These are phyloP conservation scores for Penicillium vulpinum DNA, from an alignment of 2,329 filamentous ascomycete species.

Conservation along the genomic window DNA sequence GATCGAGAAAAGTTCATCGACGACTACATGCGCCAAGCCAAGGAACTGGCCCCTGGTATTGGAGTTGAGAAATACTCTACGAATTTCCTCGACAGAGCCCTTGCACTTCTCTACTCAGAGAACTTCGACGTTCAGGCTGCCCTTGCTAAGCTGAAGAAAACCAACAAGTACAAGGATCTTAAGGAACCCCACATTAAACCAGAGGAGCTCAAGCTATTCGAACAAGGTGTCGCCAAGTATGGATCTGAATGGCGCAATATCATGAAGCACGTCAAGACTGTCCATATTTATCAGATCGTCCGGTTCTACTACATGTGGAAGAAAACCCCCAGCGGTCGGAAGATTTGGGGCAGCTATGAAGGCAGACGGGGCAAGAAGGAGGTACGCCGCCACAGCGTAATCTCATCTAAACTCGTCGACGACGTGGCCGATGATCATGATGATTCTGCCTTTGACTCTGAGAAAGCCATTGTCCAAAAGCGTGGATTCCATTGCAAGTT, in stretches of 20 bases:
- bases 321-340: constrained; percentile 79
- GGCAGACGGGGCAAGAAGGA: constrained; percentile 90
- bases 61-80: constrained; percentile 75
- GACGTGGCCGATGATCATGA: constrained; percentile 91
- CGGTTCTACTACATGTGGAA: constrained; percentile 99
- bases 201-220: constrained; percentile 83
- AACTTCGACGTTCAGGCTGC: constrained; percentile 72
- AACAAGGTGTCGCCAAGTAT: constrained; percentile 84
- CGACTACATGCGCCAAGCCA: constrained; percentile 72
- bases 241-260: constrained; percentile 86
- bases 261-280: constrained; percentile 75
- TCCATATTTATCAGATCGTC: constrained; percentile 76
- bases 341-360: constrained; percentile 87
- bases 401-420: constrained; percentile 73
- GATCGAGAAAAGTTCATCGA: constrained; percentile 63
- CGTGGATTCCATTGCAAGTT: constrained; percentile 92
- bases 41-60: constrained; percentile 63
- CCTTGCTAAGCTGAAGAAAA: constrained; percentile 66
- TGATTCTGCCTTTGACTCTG: constrained; percentile 91
- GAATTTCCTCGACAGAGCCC: constrained; percentile 82
- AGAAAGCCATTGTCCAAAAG: constrained; percentile 77
- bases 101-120: constrained; percentile 70
- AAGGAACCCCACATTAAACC: constrained; percentile 80
- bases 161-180: constrained; percentile 68
- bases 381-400: constrained; percentile 62